Base-by-base conservation (phyloP, 441 rosid species). In the Syzygium syzygioides region DNA sequence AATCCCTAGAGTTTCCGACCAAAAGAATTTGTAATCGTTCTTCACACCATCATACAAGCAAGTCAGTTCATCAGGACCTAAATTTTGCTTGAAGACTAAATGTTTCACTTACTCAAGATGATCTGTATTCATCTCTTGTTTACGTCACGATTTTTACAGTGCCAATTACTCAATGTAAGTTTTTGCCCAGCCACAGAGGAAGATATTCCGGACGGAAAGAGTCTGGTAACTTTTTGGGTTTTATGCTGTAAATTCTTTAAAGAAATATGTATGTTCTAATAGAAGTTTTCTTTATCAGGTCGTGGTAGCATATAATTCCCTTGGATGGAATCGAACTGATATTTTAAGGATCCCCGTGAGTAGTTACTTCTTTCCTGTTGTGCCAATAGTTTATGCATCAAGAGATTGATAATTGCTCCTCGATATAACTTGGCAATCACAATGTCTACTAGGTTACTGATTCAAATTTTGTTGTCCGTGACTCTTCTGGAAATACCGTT, bases 291-390 rank as follows among this genome's bases (percentile, higher is more conserved):
- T 76, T 56, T 90, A 91, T 93, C 94, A 96, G 99, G 96, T 96
- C 90, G 86, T 97, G 53, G 94, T 96, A 86, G 95, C 91, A 14
- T 97, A 97, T 90, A 97, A 97, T 91, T 92, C 99, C 41, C 94
- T 96, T 86, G 97, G 96, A 88, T 96, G 99, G 99, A 91, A 93
- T 57, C 97, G 97, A 79, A 92, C 93, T 19, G 98, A 96, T 60
- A 71, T 94, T 88, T 88, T 96, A 37, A 93, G 96, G 89, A 94
- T 96, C 55, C 98, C 98, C 17, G 99, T 96, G 86, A 91, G 95
- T 86, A 87, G 55, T 55, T 90, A 26, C 87, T 62, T 85, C 17
- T 89, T 55, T 59, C 28, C 5, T 76, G 17, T 37, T 76, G 83
- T 76, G 28, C n/a, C 52, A 57, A 41, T 76, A 55, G 50, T 76